A percentile compares a stretch with the other conserved stretches of the same genome.
These are phyloP conservation scores for Malassezia vespertilionis DNA, from an alignment of 1,284 basidiomycete species.

Conservation along the genomic window DNA sequence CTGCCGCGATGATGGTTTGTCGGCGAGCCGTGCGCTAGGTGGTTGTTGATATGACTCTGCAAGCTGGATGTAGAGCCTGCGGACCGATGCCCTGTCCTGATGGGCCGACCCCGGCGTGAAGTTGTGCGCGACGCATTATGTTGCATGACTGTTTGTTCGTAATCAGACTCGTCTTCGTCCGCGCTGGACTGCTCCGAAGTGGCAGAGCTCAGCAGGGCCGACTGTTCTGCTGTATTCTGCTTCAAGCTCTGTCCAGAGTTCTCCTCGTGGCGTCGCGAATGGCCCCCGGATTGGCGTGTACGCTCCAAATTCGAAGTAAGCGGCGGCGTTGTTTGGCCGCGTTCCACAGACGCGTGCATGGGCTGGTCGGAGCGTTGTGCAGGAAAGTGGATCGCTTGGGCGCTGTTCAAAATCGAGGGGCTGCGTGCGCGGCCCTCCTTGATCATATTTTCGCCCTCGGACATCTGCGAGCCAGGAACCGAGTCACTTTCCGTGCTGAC, in stretches of 20 bases:
- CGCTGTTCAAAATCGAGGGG: conserved; percentile 31
- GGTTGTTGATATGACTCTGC: neutral
- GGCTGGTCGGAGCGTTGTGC: neutral
- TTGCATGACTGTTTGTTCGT: conserved; percentile 7
- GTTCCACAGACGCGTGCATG: neutral
- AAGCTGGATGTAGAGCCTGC: neutral
- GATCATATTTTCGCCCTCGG: conserved; percentile 15
- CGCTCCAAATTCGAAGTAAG: neutral
- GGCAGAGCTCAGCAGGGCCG: neutral
- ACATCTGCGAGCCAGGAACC: conserved; percentile 3
- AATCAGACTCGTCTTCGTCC: conserved; percentile 15
- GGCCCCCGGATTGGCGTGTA: neutral
- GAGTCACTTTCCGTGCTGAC: conserved; percentile 7
- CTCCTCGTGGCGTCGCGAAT: neutral
- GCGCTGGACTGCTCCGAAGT: conserved; percentile 6
- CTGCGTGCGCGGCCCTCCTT: conserved; percentile 21
- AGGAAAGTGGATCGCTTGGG: conserved; percentile 19
- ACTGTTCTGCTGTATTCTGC: neutral
- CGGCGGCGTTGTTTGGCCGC: no score
- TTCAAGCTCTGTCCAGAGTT: neutral
- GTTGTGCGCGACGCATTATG: conserved; percentile 1
- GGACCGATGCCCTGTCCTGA: neutral
- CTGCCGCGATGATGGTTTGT: no score
- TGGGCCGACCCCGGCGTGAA: conserved; percentile 3
- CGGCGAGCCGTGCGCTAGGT: conserved; percentile 5